These are phyloP conservation scores for Magnusiomyces suaveolens DNA, from an alignment of 1,139 yeast species.

Conservation along the genomic window DNA sequence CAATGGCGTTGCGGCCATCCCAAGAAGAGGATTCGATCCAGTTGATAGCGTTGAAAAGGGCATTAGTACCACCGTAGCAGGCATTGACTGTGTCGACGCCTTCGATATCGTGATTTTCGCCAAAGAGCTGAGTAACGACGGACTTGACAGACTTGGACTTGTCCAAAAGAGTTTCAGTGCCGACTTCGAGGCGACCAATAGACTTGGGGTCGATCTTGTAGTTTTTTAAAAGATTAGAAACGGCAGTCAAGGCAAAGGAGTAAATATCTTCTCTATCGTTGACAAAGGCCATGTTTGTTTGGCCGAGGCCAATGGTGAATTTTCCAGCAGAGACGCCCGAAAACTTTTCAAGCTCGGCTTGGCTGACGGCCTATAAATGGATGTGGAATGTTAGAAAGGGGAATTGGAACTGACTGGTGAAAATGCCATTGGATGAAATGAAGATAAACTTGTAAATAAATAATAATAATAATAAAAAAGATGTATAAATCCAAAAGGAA, in stretches of 20 bases:
- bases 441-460: neutral
- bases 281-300: constrained; percentile 95
- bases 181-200: constrained; percentile 95
- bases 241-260: constrained; percentile 79
- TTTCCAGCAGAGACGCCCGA: constrained; percentile 90
- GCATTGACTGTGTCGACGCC: constrained; percentile 96
- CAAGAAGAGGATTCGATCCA: constrained; percentile 95
- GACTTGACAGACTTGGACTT: constrained; percentile 96
- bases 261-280: constrained; percentile 96
- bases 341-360: constrained; percentile 72
- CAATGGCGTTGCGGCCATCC: constrained; percentile 98
- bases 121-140: constrained; percentile 89
- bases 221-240: constrained; percentile 65
- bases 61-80: constrained; percentile 97
- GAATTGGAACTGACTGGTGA: too few relatives aligned
- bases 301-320: constrained; percentile 97
- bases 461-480: neutral
- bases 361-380: constrained; percentile 57
- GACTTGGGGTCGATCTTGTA: constrained; percentile 69
- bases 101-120: constrained; percentile 82
- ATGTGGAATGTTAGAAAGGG: neutral
- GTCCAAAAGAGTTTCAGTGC: constrained; percentile 94
- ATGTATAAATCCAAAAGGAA: too few relatives aligned
- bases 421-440: neutral
- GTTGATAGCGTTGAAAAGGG: constrained; percentile 84